phyloP scores from a whole-genome alignment of 164 flowering plant genomes.

The Stephania yunnanensis region DNA sequence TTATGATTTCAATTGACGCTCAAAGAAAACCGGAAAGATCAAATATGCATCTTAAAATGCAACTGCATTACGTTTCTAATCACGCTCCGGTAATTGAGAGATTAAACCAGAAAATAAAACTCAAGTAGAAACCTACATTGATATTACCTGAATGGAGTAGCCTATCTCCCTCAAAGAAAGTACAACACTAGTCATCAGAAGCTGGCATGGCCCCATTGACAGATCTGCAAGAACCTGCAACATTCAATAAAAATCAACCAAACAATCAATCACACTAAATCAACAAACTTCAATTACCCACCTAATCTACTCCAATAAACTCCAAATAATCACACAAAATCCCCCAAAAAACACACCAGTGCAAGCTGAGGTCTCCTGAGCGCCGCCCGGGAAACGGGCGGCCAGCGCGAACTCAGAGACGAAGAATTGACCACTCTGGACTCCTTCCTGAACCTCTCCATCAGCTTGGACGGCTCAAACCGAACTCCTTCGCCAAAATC shows the following conservation, averaged over 20 bases:
- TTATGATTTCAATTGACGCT: not conserved
- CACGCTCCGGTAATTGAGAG: not conserved
- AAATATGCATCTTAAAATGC: not conserved
- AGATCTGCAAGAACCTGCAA: conserved; percentile 87
- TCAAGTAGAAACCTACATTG: not conserved
- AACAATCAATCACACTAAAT: not conserved
- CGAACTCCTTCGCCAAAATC: conserved; percentile 72
- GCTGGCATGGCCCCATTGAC: conserved; percentile 57
- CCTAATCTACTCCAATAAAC: not conserved
- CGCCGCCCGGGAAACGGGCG: conserved; percentile 41
- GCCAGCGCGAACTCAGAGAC: conserved; percentile 18
- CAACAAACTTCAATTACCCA: not conserved
- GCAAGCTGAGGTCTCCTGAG: conserved; percentile 82
- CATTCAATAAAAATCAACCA: conserved; percentile 8
- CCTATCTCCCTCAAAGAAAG: conserved; percentile 75
- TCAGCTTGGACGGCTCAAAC: conserved; percentile 49
- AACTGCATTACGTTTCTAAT: not conserved
- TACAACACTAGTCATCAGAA: conserved; percentile 74
- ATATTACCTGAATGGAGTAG: conserved; percentile 66
- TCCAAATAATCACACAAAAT: not conserved
- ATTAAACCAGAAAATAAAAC: not conserved
- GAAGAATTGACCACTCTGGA: conserved; percentile 27
- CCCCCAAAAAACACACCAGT: conserved; percentile 46
- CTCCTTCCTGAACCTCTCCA: conserved; percentile 50
- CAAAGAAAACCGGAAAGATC: not conserved